Evolutionary conservation across 768 basidiomycete species (phyloP).

Genomic region (Scleroderma citrinum): DNA sequence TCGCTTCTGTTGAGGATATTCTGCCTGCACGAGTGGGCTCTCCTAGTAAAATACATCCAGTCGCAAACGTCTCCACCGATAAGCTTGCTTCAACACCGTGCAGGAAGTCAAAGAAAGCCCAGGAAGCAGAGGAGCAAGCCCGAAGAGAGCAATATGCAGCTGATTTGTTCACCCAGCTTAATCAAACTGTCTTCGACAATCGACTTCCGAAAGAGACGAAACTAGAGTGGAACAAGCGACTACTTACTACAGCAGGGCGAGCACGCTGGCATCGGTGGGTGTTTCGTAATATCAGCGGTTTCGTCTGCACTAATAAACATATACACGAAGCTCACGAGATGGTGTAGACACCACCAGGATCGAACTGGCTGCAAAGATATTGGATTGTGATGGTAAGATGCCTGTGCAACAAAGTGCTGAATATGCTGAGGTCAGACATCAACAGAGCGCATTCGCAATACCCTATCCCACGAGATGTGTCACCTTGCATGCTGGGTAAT

Average conservation of each 20-base stretch:
- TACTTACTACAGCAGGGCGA: constrained; percentile 64
- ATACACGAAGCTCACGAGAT: constrained; percentile 42
- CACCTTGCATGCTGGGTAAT: constrained; percentile 87
- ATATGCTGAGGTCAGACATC: not conserved
- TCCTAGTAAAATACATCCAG: constrained; percentile 4
- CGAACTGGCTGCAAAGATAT: constrained; percentile 75
- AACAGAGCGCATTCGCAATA: constrained; percentile 73
- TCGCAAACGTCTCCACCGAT: constrained; percentile 3
- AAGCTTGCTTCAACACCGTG: constrained; percentile 18
- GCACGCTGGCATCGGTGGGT: constrained; percentile 58
- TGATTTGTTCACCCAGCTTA: constrained; percentile 55
- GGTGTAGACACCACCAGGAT: constrained; percentile 60
- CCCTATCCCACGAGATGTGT: constrained; percentile 89
- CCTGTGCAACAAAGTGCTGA: not conserved
- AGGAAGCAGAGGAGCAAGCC: constrained; percentile 37
- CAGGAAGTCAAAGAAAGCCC: constrained; percentile 36
- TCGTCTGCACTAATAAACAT: constrained; percentile 1
- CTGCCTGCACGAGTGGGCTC: constrained; percentile 7
- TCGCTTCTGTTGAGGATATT: constrained; percentile 1
- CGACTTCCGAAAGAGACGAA: constrained; percentile 48
- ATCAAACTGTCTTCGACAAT: constrained; percentile 48
- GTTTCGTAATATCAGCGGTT: not conserved
- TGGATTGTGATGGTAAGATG: constrained; percentile 64
- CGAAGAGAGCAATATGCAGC: constrained; percentile 49
- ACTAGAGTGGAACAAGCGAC: constrained; percentile 61